Base-by-base conservation (phyloP, 2,329 filamentous ascomycete species). In the Hyphodiscus sp. region DNA sequence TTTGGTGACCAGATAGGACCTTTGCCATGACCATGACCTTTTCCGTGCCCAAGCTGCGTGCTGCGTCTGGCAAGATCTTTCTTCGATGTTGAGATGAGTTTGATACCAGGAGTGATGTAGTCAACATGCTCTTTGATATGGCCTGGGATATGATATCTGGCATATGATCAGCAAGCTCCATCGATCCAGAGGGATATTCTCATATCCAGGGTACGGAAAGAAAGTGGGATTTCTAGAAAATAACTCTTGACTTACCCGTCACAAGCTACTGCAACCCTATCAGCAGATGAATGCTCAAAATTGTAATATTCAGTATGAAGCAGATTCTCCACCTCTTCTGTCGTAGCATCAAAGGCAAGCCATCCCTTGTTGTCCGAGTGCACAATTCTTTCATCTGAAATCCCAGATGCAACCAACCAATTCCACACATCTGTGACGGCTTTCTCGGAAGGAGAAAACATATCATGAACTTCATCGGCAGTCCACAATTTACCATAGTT, bases 51-150 rank as follows among this genome's bases (percentile, higher is more conserved):
- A 23, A 38, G 33, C 33, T 38, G 33, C 16, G 33, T 29, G 33
- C 46, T 49, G n/a, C 53, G 53, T 29, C 48, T 55, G 20, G 41
- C 30, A 1, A 11, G 5, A 5, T 30, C 16, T 18, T 26, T 33
- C 33, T 15, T 38, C 33, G 16, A 38, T 38, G 11, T 38, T 19
- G 55, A 50, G 6, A 59, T 61, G 33, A 74, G 64, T 50, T 73
- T 73, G 46, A 74, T 64, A 23, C 73, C 73, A 1, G 74, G 74
- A 2, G 70, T 74, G 45, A 77, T 71, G 60, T 74, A 76, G 62
- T 76, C 74, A 52, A 77, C 65, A 50, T 76, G 72, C 3, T 62
- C 48, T 49, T 68, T 63, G 23, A 76, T 50, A 49, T 71, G 63
- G 15, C 69, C 63, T 3, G 74, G 74, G 20, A 76, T 61, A 51